A percentile compares a stretch with the other conserved stretches of the same genome.
phyloP scores from a whole-genome alignment of 2,329 filamentous ascomycete species.

The Didymella keratinophila region DNA sequence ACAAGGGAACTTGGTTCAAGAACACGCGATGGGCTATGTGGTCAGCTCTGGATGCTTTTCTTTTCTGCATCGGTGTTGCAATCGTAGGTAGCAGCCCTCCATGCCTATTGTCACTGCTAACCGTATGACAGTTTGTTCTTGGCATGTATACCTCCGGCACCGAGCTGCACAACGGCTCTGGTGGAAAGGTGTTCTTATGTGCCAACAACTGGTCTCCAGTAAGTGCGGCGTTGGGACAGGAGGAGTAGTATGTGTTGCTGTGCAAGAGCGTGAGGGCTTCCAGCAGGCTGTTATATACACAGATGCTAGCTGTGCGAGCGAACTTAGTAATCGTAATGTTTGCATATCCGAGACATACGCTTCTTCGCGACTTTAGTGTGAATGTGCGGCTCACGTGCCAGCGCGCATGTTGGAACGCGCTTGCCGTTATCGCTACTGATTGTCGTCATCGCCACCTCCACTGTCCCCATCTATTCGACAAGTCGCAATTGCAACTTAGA shows the following conservation, averaged over 20 bases:
- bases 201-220: conserved; percentile 40
- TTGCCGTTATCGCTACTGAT: conserved; percentile 8
- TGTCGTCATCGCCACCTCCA: conserved; percentile 14
- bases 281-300: not conserved
- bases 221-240: conserved; percentile 9
- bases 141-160: conserved; percentile 42
- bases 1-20: conserved; percentile 53
- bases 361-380: not conserved
- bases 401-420: conserved; percentile 7
- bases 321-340: not conserved
- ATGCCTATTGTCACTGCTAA: not conserved
- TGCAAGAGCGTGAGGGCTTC: not conserved
- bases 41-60: conserved; percentile 54
- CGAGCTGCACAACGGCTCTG: conserved; percentile 33
- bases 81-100: conserved; percentile 34
- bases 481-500: not conserved
- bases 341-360: not conserved
- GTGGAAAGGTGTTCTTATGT: conserved; percentile 42
- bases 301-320: not conserved
- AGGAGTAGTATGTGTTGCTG: not conserved
- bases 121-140: conserved; percentile 30
- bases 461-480: not conserved
- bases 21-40: conserved; percentile 54
- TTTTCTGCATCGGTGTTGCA: conserved; percentile 49
- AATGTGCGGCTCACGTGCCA: conserved; percentile 5